Conservation (phyloP, 2,329 filamentous ascomycete species). For the Nakataea oryzae region DNA sequence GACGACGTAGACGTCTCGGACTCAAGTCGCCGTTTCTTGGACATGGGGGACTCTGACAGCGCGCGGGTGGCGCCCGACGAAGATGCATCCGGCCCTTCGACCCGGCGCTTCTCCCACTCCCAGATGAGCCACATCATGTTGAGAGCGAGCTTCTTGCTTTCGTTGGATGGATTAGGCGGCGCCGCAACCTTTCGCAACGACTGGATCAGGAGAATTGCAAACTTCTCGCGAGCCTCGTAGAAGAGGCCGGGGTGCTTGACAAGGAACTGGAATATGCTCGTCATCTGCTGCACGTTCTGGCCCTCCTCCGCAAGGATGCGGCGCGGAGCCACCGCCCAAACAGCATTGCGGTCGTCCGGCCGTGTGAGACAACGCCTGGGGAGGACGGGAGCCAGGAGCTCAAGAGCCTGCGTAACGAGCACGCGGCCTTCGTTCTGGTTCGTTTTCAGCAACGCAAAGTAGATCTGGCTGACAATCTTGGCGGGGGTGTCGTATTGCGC, state of each 20-base stretch:
- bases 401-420: conserved; percentile 85
- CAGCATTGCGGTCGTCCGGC: conserved; percentile 53
- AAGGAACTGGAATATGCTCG: conserved; percentile 93
- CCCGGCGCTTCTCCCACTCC: conserved; percentile 81
- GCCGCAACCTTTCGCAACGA: conserved; percentile 81
- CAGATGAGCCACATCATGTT: conserved; percentile 87
- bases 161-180: conserved; percentile 74
- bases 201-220: conserved; percentile 78
- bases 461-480: conserved; percentile 94
- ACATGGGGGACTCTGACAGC: conserved; percentile 59
- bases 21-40: conserved; percentile 68
- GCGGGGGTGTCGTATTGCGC: conserved; percentile 90
- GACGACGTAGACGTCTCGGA: conserved; percentile 40
- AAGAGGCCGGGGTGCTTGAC: conserved; percentile 88
- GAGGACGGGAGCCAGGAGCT: conserved; percentile 88
- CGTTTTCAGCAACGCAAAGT: conserved; percentile 79
- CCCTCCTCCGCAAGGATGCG: conserved; percentile 90
- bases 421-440: conserved; percentile 92
- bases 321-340: conserved; percentile 84
- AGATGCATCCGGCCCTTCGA: conserved; percentile 39
- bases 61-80: conserved; percentile 20
- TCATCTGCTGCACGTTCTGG: conserved; percentile 90
- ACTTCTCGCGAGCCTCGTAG: conserved; percentile 88
- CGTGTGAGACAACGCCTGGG: conserved; percentile 66
- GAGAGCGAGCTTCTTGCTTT: conserved; percentile 83